Conservation (phyloP, 495 filamentous ascomycete genomes). For the Tuber microsphaerosporum region DNA sequence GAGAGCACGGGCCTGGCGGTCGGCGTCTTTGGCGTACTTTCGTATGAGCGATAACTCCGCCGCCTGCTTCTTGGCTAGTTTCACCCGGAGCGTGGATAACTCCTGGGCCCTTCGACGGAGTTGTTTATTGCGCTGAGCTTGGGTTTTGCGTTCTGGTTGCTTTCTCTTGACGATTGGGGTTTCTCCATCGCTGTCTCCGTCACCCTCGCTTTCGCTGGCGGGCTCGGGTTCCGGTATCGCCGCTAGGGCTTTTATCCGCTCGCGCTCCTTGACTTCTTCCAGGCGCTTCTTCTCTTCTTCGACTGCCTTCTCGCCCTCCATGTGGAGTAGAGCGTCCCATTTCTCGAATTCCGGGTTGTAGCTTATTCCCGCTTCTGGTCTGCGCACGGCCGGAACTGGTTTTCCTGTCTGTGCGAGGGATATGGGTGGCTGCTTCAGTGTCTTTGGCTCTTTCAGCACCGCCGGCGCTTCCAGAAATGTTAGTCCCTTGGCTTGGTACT, state of each 20-base stretch:
- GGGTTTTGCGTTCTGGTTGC: slow-evolving; percentile 69
- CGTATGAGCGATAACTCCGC: slow-evolving; percentile 60
- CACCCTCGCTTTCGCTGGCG: slow-evolving; percentile 58
- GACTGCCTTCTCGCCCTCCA: slow-evolving; percentile 69
- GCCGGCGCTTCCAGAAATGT: slow-evolving; percentile 59
- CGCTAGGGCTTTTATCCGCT: slow-evolving; percentile 51
- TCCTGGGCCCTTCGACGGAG: slow-evolving; percentile 83
- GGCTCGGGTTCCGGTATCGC: slow-evolving; percentile 55
- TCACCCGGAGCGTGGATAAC: slow-evolving; percentile 60
- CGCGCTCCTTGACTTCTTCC: slow-evolving; percentile 58
- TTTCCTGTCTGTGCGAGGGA: slow-evolving; percentile 74
- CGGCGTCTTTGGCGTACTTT: slow-evolving; percentile 57
- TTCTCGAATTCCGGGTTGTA: slow-evolving; percentile 86
- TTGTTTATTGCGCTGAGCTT: slow-evolving; percentile 74
- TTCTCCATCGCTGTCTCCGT: slow-evolving; percentile 62
- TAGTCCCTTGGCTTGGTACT: slow-evolving; percentile 43
- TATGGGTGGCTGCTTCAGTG: slow-evolving; percentile 67
- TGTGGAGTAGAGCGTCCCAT: slow-evolving; percentile 65
- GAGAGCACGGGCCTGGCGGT: slow-evolving; percentile 40
- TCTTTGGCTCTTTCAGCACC: slow-evolving; percentile 63
- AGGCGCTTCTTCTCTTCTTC: slow-evolving; percentile 72
- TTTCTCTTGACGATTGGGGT: slow-evolving; percentile 76
- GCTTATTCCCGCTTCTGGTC: slow-evolving; percentile 71
- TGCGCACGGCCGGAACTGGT: slow-evolving; percentile 64
- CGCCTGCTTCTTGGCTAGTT: slow-evolving; percentile 60